Evolutionary conservation across 768 basidiomycete genomes (phyloP).

Genomic region (Suillus americanus): DNA sequence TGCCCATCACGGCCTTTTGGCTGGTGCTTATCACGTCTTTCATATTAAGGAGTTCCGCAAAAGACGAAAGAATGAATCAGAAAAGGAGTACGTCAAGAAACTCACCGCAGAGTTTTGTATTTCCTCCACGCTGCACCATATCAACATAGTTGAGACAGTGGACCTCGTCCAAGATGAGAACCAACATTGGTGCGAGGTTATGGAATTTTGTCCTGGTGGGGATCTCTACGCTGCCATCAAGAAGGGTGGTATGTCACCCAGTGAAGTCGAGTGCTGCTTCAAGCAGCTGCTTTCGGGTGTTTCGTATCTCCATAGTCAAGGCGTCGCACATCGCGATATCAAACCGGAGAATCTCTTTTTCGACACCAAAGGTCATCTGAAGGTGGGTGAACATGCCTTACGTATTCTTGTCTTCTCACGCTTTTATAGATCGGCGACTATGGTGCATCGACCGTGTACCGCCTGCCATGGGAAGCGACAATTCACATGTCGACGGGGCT

Average conservation of each 20-base stretch:
- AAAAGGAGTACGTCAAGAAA: slow-evolving; percentile 99
- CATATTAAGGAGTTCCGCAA: slow-evolving; percentile 88
- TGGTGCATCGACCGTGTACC: slow-evolving; percentile 98
- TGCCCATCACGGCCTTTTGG: neutral
- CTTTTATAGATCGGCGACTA: slow-evolving; percentile 88
- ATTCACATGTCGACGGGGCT: slow-evolving; percentile 97
- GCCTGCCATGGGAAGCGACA: slow-evolving; percentile 96
- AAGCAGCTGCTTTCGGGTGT: slow-evolving; percentile 92
- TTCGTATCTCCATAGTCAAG: slow-evolving; percentile 90
- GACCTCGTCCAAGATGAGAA: slow-evolving; percentile 98
- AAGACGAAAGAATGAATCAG: slow-evolving; percentile 95
- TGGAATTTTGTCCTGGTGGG: slow-evolving; percentile 99
- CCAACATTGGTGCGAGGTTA: slow-evolving; percentile 98
- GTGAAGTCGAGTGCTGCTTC: slow-evolving; percentile 97
- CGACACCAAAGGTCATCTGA: slow-evolving; percentile 87
- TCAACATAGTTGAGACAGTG: slow-evolving; percentile 97
- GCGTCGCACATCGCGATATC: slow-evolving; percentile 96
- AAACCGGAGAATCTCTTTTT: slow-evolving; percentile 98
- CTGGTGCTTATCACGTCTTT: neutral
- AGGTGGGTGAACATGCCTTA: slow-evolving; percentile 52
- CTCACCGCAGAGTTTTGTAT: slow-evolving; percentile 99
- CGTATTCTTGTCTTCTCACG: slow-evolving; percentile 10
- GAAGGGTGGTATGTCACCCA: slow-evolving; percentile 89
- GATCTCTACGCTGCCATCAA: slow-evolving; percentile 99
- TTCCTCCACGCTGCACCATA: slow-evolving; percentile 90